Percentiles rank a stretch among this genome's conserved stretches.
These are phyloP conservation scores for Yamadazyma endophytica DNA, from an alignment of 805 yeast species.

Conservation along the genomic window DNA sequence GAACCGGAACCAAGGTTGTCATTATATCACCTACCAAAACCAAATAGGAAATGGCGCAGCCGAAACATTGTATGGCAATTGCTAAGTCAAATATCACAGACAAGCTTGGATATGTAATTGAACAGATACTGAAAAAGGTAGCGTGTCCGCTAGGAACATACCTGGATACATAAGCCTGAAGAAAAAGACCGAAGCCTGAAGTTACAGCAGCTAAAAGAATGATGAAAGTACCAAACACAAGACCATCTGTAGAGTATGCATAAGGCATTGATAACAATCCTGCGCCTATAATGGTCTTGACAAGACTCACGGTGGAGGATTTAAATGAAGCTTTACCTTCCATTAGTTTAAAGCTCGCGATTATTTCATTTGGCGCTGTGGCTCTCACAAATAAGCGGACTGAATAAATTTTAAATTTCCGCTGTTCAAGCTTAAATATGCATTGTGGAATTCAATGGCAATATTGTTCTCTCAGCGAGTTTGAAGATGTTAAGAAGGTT, in stretches of 20 bases:
- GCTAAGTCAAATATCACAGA: slow-evolving; percentile 71
- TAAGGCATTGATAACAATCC: slow-evolving; percentile 75
- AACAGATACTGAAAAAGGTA: slow-evolving; percentile 68
- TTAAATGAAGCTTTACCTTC: slow-evolving; percentile 39
- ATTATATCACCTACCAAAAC: slow-evolving; percentile 77
- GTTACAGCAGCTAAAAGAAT: slow-evolving; percentile 60
- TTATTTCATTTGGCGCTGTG: no score
- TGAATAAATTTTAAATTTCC: no score
- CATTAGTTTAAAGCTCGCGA: no score
- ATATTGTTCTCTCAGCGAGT: no score
- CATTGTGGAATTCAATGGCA: no score
- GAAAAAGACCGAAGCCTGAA: slow-evolving; percentile 63
- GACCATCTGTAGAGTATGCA: slow-evolving; percentile 66
- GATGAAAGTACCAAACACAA: slow-evolving; percentile 52
- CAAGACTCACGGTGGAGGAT: slow-evolving; percentile 63
- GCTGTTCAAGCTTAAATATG: no score
- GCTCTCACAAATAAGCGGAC: no score
- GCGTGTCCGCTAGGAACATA: slow-evolving; percentile 57
- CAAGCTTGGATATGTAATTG: slow-evolving; percentile 60
- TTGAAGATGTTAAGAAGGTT: no score
- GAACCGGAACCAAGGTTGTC: slow-evolving; percentile 50
- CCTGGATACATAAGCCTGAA: slow-evolving; percentile 57
- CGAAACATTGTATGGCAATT: slow-evolving; percentile 74
- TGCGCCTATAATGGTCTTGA: slow-evolving; percentile 78
- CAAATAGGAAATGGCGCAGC: slow-evolving; percentile 69